phyloP scores from a whole-genome alignment of 345 rosid species.

The Euphorbia tirucalli region DNA sequence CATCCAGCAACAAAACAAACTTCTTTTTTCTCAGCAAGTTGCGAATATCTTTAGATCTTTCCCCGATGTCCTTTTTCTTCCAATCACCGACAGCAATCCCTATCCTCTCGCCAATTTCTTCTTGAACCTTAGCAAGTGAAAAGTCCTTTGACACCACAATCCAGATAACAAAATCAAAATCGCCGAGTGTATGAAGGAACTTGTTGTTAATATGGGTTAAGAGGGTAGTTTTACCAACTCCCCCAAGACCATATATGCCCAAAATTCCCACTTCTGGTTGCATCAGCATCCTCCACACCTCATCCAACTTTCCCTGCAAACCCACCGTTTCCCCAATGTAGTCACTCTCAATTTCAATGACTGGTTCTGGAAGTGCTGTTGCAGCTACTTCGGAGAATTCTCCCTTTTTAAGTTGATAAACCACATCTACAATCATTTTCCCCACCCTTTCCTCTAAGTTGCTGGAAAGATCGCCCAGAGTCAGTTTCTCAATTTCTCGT shows the following conservation, averaged over 20 bases:
- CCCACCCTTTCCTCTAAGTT: no score
- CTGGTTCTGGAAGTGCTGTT: neutral
- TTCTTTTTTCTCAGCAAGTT: neutral
- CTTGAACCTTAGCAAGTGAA: slow-evolving; percentile 32
- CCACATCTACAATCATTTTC: no score
- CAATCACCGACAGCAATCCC: slow-evolving; percentile 25
- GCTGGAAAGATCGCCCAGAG: no score
- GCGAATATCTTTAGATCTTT: neutral
- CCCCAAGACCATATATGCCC: neutral
- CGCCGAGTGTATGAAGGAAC: neutral
- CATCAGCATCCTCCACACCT: neutral
- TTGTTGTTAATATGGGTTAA: slow-evolving; percentile 1
- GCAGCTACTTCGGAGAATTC: neutral
- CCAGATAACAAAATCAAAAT: neutral
- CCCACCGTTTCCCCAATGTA: neutral
- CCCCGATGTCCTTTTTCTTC: slow-evolving; percentile 24
- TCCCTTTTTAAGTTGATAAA: no score
- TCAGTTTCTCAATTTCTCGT: no score
- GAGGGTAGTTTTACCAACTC: neutral
- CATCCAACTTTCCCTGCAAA: neutral
- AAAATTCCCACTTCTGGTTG: neutral
- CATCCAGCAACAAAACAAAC: slow-evolving; percentile 17
- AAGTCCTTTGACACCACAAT: neutral
- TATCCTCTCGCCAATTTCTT: slow-evolving; percentile 34
- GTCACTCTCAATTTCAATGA: neutral